Evolutionary conservation across 345 rosid genomes (phyloP), one percentile per base, ranked within the genome.

Genomic region (Isatis tinctoria): DNA sequence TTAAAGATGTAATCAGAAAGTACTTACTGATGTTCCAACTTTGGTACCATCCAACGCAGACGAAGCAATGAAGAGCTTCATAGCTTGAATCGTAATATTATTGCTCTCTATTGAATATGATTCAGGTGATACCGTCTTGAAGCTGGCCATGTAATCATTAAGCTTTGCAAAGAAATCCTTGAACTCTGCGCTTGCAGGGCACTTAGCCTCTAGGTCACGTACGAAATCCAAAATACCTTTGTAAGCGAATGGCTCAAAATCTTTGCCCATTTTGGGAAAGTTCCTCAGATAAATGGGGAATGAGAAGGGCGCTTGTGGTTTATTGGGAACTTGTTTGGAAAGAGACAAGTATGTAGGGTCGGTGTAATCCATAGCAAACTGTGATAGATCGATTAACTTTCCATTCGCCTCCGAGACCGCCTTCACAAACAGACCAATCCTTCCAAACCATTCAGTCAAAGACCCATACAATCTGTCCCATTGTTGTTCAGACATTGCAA

Each of bases 391-490:
- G 43, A 60, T 39, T 22, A 9, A 27, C 22, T 39, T 39, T 6
- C 65, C 65, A 18, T 39, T 39, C 2, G 39, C 13, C 32, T 60
- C 33, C 12, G 65, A 39, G 33, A 17, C 33, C 2, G n/a, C 1
- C 65, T 39, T 39, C 48, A 10, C 65, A 60, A 22, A 60, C 3
- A 20, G 65, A 60, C 61, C 61, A 57, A 57, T 32, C 61, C 61
- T 32, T 32, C 7, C 13, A 10, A 57, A 24, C 61, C 61, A 57
- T 57, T 57, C 61, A 11, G 0, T n/a, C 61, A 57, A 32, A 8
- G 61, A 57, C 13, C 61, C 61, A 11, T 10, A 57, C 61, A 57
- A 57, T 11, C 6, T 32, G 3, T 57, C 61, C 61, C 61, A 57
- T 57, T 32, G 40, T 57, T 18, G 24, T 32, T 18, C 2, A 57